Percentiles rank a stretch among this genome's conserved stretches.
Evolutionary conservation across 495 filamentous ascomycete species (phyloP).

Genomic region (Neurospora hispaniola): DNA sequence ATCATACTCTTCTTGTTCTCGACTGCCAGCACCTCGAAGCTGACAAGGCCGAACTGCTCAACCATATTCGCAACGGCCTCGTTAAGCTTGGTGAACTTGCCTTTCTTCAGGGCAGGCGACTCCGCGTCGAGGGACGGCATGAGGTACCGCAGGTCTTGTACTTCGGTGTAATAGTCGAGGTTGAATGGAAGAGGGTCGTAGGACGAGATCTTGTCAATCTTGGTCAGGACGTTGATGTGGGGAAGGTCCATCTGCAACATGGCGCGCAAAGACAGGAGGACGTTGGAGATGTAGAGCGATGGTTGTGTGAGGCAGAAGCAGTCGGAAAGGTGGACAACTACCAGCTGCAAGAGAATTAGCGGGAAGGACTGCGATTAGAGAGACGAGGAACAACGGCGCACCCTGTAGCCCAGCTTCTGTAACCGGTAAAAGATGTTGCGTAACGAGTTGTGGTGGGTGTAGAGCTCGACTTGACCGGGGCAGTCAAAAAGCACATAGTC

Average conservation of each 20-base stretch:
- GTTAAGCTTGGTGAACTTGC: slow-evolving; percentile 75
- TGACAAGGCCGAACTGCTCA: slow-evolving; percentile 77
- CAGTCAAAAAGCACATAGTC: slow-evolving; percentile 96
- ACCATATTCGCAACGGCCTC: slow-evolving; percentile 77
- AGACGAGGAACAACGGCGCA: slow-evolving; percentile 30
- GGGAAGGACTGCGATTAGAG: background rate
- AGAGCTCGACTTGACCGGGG: slow-evolving; percentile 92
- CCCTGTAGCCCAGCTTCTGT: slow-evolving; percentile 87
- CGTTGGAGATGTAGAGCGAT: slow-evolving; percentile 85
- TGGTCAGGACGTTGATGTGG: slow-evolving; percentile 89
- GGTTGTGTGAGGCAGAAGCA: slow-evolving; percentile 84
- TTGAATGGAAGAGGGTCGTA: slow-evolving; percentile 85
- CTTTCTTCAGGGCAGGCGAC: slow-evolving; percentile 42
- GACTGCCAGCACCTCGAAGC: slow-evolving; percentile 87
- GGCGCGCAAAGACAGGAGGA: slow-evolving; percentile 82
- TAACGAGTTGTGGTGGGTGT: slow-evolving; percentile 84
- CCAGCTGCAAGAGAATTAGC: slow-evolving; percentile 48
- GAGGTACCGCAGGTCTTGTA: slow-evolving; percentile 83
- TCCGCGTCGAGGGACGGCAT: slow-evolving; percentile 62
- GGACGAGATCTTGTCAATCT: slow-evolving; percentile 77
- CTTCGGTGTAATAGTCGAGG: slow-evolving; percentile 93
- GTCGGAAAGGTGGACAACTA: slow-evolving; percentile 83
- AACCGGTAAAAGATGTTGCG: slow-evolving; percentile 83
- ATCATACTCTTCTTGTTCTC: slow-evolving; percentile 97
- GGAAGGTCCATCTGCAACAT: slow-evolving; percentile 98